Base-by-base conservation (phyloP, 2,329 filamentous ascomycete genomes). In the Hypoxylon sp. region DNA sequence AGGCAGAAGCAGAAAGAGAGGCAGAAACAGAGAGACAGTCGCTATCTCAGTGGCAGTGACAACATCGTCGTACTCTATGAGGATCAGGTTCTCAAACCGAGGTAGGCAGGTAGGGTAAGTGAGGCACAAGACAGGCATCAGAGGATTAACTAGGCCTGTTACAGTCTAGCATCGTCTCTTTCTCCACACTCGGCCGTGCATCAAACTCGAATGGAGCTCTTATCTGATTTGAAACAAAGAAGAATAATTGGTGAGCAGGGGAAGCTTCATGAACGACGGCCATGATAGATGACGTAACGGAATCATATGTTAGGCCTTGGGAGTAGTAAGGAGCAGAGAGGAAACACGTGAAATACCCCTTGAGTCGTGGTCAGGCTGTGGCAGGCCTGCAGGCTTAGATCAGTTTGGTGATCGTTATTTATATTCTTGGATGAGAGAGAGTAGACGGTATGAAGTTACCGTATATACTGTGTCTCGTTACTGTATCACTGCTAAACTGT, bases 181-280 rank as follows among this genome's bases (percentile, higher is more conserved):
- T 55, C 60, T 31, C 56, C 56, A 55, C 49, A 57, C 15, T 20
- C n/a, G n/a, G n/a, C n/a, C n/a, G n/a, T n/a, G 13, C 4, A 15
- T 40, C 43, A 45, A 48, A 48, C 23, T 50, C 48, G 48, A 52
- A 50, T 48, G 18, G 48, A 49, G 35, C 18, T 48, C 41, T 15
- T 18, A 52, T 41, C 33, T 45, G 56, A 60, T 60, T 56, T 46
- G 18, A 48, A 60, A 60, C 31, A 37, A 62, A 48, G 51, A 31
- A 56, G 41, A 27, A 53, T 29, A 49, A 38, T 41, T 60, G 27
- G 40, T 41, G 27, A 35, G 7, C 29, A 17, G 18, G 15, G 35
- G 4, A 11, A 9, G 9, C 37, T 41, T 33, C 29, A 33, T n/a
- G n/a, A 35, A 17, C 31, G n/a, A 15, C 31, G 17, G 38, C 20